Conservation (phyloP, 75 land plant species). For the Picea glauca region DNA sequence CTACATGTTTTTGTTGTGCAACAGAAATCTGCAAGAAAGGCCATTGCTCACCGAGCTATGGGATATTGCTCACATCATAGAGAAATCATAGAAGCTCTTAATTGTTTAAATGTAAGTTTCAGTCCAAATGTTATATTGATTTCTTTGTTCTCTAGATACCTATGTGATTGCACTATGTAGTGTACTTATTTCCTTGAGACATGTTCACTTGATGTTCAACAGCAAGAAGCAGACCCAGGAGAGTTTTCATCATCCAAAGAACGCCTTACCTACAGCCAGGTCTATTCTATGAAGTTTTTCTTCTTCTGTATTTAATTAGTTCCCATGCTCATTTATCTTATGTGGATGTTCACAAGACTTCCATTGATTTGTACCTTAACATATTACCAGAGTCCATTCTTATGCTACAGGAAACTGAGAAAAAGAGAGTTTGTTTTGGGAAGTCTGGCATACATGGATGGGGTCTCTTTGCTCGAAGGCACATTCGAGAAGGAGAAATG, state of each 20-base stretch:
- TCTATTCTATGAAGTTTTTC: not conserved
- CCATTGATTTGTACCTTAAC: not conserved
- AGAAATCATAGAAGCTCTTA: constrained; percentile 36
- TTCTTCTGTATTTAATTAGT: not conserved
- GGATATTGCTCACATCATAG: constrained; percentile 70
- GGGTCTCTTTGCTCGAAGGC: constrained; percentile 92
- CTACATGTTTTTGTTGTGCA: not conserved
- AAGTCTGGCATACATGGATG: constrained; percentile 96
- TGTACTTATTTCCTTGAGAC: not conserved
- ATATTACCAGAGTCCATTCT: not conserved
- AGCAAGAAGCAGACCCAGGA: constrained; percentile 32
- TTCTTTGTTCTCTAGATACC: not conserved
- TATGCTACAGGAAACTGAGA: constrained; percentile 72
- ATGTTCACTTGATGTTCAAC: not conserved
- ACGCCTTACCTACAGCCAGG: constrained; percentile 31
- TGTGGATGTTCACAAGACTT: not conserved
- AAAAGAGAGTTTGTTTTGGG: constrained; percentile 82
- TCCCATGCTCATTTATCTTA: not conserved
- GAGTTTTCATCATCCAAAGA: constrained; percentile 49
- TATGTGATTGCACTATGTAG: not conserved
- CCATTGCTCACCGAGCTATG: constrained; percentile 52
- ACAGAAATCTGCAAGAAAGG: constrained; percentile 17
- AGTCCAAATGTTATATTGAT: not conserved
- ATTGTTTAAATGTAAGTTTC: constrained; percentile 14
- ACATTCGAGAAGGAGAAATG: constrained; percentile 95